Evolutionary conservation across 345 rosid genomes (phyloP), one percentile per base, ranked within the genome.

Genomic region (Melaleuca alternifolia): DNA sequence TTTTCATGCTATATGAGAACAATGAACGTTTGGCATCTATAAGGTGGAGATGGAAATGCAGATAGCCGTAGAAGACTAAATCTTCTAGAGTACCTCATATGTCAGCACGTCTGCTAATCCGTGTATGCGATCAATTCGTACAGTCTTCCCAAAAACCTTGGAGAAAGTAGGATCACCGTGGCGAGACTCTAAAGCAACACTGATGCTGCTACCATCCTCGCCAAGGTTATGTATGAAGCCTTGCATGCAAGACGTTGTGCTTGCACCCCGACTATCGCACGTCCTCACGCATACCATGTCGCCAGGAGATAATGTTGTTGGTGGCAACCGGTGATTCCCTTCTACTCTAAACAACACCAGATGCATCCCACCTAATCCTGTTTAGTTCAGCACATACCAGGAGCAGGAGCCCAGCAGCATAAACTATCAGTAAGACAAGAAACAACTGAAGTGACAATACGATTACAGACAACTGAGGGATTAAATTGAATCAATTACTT

Each of bases 111-210:
- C 99, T 33, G 99, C 99, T 88, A 97, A 89, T 87, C 98, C 98
- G 71, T 90, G 94, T 87, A 97, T 96, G 61, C 98, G 98, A 89
- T 96, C 99, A 89, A 97, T 94, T 86, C 99, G 96, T 86, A 97
- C 94, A 86, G 88, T 93, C 88, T 97, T 97, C 50, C 98, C 96
- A 86, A 94, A 94, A 89, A 97, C 96, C 94, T 94, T 97, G 86
- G 98, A 97, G 93, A 97, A 97, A 87, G 98, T 95, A 84, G 98
- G 94, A 92, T 96, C 99, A 76, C 99, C 99, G 88, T 94, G 98
- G 87, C 98, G 98, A 89, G 98, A 97, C 90, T 97, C 99, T 53
- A 97, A 87, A 76, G 97, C 98, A 75, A 97, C 93, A 75, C 98
- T 93, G 84, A 97, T 97, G 93, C 98, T 97, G 87, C 98, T 93